Percentiles rank a stretch among this genome's conserved stretches.
Evolutionary conservation across 2,329 filamentous ascomycete species (phyloP).

Genomic region (Blumeria graminis): DNA sequence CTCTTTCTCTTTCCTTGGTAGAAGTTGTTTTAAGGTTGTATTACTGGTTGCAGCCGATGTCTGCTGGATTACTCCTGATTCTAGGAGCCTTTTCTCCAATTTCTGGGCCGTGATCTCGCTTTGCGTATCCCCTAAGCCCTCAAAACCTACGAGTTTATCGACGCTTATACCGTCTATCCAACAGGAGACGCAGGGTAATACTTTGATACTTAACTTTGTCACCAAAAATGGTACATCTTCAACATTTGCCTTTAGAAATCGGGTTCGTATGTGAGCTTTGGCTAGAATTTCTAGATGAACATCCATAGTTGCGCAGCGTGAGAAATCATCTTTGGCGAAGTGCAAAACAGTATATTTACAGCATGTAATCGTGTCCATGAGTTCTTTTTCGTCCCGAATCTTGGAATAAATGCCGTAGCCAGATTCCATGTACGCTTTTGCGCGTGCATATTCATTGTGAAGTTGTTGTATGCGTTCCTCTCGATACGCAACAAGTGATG

Average conservation of each 20-base stretch:
- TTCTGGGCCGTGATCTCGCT: constrained; percentile 30
- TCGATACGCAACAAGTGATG: constrained; percentile 26
- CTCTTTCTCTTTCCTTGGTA: neutral
- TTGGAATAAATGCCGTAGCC: constrained; percentile 28
- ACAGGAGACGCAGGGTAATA: constrained; percentile 31
- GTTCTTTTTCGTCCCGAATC: constrained; percentile 30
- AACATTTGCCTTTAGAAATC: constrained; percentile 32
- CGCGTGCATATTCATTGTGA: constrained; percentile 27
- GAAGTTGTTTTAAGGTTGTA: no score
- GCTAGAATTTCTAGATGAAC: constrained; percentile 22
- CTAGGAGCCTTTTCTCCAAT: constrained; percentile 26
- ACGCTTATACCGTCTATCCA: constrained; percentile 29
- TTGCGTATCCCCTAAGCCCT: constrained; percentile 25
- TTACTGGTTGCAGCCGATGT: no score
- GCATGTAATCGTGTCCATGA: constrained; percentile 23
- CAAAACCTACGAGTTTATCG: constrained; percentile 33
- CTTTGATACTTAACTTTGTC: constrained; percentile 29
- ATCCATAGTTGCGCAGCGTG: constrained; percentile 19
- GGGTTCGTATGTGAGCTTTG: constrained; percentile 31
- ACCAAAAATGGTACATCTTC: constrained; percentile 35
- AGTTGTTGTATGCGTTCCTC: constrained; percentile 32
- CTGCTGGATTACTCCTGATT: constrained; percentile 19
- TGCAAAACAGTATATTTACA: constrained; percentile 18
- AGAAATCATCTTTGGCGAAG: constrained; percentile 20
- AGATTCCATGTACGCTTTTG: constrained; percentile 24